Evolutionary conservation across 345 rosid genomes (phyloP), one percentile per base, ranked within the genome.

Genomic region (Gossypium ekmanianum): DNA sequence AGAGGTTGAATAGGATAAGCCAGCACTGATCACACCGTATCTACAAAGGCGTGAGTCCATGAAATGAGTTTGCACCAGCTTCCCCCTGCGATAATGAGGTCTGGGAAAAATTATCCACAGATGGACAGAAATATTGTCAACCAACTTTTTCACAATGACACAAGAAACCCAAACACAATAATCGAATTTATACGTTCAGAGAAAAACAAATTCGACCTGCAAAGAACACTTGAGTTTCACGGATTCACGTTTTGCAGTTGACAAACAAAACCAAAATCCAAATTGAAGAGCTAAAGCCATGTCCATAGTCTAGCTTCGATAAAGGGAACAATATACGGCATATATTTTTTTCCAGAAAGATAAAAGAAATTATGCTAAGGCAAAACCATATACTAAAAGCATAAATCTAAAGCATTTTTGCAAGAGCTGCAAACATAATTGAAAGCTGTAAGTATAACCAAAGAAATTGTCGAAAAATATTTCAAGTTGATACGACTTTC

Each of bases 21-120:
- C 86, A 0, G 85, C 80, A 74, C 83, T 84, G 77, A 89, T 70
- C 18, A 76, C 77, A 74, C 84, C 48, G 29, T 70, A 79, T 41
- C 83, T 72, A 66, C 82, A 82, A 67, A 84, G 87, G 50, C 66
- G 87, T 1, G 84, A 76, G 24, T 84, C 92, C 91, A 87, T 90
- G 39, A 74, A 77, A 79, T 27, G 77, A 24, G n/a, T 2, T 71
- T 26, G 63, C 84, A 84, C 83, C 76, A 64, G 76, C 77, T 77
- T 63, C 58, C 58, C 74, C 34, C 61, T 16, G 43, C 7, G n/a
- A 48, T 39, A 41, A 69, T 3, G 16, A 54, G 62, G 74, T 45
- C 50, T 58, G 51, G 50, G 44, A 29, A 22, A 18, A 41, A n/a
- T 34, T 66, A 14, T 57, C 58, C 48, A 51, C 43, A 20, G 43